Conservation (phyloP, 257 asterid genomes). For the Misopates orontium region DNA sequence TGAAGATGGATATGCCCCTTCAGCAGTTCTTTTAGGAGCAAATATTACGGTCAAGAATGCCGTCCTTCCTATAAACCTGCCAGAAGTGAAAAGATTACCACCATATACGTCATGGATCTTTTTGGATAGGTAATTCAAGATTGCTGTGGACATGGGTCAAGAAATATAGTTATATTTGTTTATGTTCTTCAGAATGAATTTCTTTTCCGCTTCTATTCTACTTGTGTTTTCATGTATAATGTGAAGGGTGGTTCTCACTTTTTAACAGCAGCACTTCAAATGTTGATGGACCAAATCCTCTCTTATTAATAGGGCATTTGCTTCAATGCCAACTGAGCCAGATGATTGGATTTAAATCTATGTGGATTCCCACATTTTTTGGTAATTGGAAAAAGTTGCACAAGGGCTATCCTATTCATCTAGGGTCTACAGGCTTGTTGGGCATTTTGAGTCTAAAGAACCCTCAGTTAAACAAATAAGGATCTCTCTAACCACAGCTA, state of each 20-base stretch:
- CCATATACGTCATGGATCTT: conserved; percentile 87
- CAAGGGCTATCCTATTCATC: too few relatives aligned
- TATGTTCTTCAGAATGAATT: conserved; percentile 12
- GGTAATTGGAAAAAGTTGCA: neutral
- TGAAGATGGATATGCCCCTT: conserved; percentile 88
- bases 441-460: too few relatives aligned
- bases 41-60: conserved; percentile 89
- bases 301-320: neutral
- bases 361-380: neutral
- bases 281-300: neutral
- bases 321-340: neutral
- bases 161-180: conserved; percentile 4
- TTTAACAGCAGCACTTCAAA: neutral
- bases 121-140: conserved; percentile 71
- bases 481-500: neutral
- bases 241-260: neutral
- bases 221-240: neutral
- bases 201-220: conserved; percentile 4
- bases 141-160: conserved; percentile 20
- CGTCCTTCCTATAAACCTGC: conserved; percentile 79
- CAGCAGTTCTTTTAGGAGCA: conserved; percentile 83
- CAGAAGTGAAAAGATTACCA: conserved; percentile 64
- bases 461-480: neutral
- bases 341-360: neutral
- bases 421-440: neutral